Base-by-base conservation (phyloP, 1,139 yeast genomes). In the Yamadazyma sp. region DNA sequence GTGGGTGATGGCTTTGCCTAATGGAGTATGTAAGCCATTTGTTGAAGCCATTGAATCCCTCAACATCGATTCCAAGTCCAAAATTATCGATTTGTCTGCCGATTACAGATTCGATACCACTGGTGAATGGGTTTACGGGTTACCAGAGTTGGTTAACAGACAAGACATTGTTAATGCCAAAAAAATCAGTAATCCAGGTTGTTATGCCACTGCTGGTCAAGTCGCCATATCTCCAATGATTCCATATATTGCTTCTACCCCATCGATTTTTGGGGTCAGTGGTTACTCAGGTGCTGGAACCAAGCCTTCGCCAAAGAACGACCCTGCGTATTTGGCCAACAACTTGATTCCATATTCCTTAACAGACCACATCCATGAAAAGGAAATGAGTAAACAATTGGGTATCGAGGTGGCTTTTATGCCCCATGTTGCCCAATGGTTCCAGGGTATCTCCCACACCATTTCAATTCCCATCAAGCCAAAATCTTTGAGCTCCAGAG, bases 261-360 rank as follows among this genome's bases (percentile, higher is more conserved):
- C 99, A 36, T 72, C 88, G 4, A 73, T 92, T 15, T 92, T 92
- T 61, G 98, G 98, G 58, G 94, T 92, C 28, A 87, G 96, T 35
- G 99, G 99, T 33, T 92, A 92, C 63, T 90, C 98, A 15, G 99
- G 99, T 43, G 98, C 98, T 13, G 98, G 98, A 48, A 90, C 99
- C 37, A 92, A 94, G 67, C 98, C 98, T 41, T 86, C 96, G 6
- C 96, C 96, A 43, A 89, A 89, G 70, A 94, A 92, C 60, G 97
- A 92, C 59, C 69, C 85, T 39, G 73, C 78, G 44, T 72, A 80
- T 54, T 73, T 92, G 56, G 62, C 72, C 45, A 80, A 94, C 67
- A 92, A 92, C 67, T 71, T 94, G 60, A 86, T 92, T 56, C 98
- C 99, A 42, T 92, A 92, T 68, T 82, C 97, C 2, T 74, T 94